Conservation (phyloP, 1,139 yeast species). For the Pichia sorboxylosa region DNA sequence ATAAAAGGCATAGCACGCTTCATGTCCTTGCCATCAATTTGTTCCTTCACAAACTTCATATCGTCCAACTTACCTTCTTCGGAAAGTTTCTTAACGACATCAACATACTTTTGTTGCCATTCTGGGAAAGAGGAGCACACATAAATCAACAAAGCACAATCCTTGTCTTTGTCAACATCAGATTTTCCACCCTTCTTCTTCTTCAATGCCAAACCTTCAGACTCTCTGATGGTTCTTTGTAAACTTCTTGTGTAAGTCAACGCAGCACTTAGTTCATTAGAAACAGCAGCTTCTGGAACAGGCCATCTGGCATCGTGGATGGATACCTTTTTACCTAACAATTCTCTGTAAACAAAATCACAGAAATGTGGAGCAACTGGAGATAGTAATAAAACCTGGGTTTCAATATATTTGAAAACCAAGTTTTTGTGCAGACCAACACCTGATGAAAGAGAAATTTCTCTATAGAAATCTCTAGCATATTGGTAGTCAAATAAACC, state of each 20-base stretch:
- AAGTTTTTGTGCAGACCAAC: slow-evolving; percentile 71
- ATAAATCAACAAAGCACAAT: slow-evolving; percentile 61
- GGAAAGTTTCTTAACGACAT: slow-evolving; percentile 68
- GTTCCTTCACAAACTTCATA: slow-evolving; percentile 46
- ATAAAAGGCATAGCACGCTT: slow-evolving; percentile 98
- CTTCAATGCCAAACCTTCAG: slow-evolving; percentile 79
- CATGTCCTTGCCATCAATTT: slow-evolving; percentile 61
- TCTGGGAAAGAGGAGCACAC: slow-evolving; percentile 82
- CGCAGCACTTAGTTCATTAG: slow-evolving; percentile 50
- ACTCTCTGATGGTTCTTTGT: slow-evolving; percentile 79
- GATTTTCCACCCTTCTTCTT: slow-evolving; percentile 81
- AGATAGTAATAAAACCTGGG: slow-evolving; percentile 71
- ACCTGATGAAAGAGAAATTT: slow-evolving; percentile 40
- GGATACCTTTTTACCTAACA: slow-evolving; percentile 46
- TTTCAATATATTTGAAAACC: slow-evolving; percentile 69
- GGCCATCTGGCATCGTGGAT: slow-evolving; percentile 76
- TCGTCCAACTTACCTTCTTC: slow-evolving; percentile 52
- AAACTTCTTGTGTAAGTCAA: slow-evolving; percentile 67
- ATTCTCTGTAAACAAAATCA: slow-evolving; percentile 78
- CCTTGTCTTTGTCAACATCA: slow-evolving; percentile 59
- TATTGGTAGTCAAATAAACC: slow-evolving; percentile 93
- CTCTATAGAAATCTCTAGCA: slow-evolving; percentile 94
- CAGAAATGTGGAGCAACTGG: slow-evolving; percentile 96
- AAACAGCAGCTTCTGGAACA: slow-evolving; percentile 51
- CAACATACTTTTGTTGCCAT: slow-evolving; percentile 89